These are phyloP conservation scores for Monilinia fructigena DNA, from an alignment of 2,329 filamentous ascomycete species.

Conservation along the genomic window DNA sequence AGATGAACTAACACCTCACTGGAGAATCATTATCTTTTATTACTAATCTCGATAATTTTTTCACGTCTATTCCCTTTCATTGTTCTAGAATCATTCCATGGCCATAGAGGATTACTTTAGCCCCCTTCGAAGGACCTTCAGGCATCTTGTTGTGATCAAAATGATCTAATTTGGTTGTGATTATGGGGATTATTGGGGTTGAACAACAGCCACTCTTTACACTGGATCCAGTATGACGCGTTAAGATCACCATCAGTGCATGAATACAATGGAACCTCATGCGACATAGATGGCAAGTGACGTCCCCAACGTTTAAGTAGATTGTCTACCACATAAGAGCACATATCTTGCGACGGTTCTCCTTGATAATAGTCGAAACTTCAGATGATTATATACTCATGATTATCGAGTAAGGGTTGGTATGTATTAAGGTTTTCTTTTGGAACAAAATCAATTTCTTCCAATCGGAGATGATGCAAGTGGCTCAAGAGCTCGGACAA, in stretches of 20 bases:
- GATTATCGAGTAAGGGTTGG: neutral
- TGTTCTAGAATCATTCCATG: neutral
- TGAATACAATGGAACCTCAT: constrained; percentile 17
- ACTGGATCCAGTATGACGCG: constrained; percentile 19
- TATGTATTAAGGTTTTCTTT: constrained; percentile 1
- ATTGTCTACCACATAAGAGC: neutral
- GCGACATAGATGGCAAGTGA: constrained; percentile 1
- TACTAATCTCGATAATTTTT: neutral
- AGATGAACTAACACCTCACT: neutral
- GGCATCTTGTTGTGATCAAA: constrained; percentile 4
- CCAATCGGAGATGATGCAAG: constrained; percentile 15
- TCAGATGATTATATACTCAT: constrained; percentile 1
- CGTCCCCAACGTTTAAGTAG: constrained; percentile 4
- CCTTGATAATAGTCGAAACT: neutral
- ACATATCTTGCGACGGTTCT: neutral
- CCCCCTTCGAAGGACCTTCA: neutral
- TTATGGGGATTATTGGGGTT: constrained; percentile 8
- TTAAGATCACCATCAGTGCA: constrained; percentile 5
- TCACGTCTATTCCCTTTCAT: neutral
- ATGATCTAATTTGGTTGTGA: constrained; percentile 15
- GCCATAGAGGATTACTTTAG: neutral
- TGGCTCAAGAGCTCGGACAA: constrained; percentile 14
- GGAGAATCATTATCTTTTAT: neutral
- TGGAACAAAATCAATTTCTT: constrained; percentile 9
- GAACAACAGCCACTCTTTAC: neutral